Percentiles rank a stretch among this genome's conserved stretches.
These are phyloP conservation scores for Mimosa bimucronata DNA, from an alignment of 306 rosid genomes.

Conservation along the genomic window DNA sequence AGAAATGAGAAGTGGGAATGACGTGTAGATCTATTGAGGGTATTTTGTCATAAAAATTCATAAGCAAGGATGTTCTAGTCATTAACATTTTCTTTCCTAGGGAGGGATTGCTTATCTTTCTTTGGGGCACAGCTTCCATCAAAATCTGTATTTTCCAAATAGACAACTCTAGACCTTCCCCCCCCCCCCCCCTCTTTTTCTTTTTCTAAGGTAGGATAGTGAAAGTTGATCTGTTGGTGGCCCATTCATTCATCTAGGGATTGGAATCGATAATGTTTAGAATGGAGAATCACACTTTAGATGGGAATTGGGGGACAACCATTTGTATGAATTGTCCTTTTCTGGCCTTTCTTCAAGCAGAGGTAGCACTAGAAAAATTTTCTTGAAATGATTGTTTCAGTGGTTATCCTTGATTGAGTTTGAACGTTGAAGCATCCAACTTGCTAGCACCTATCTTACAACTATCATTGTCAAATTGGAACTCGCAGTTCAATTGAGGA, in stretches of 20 bases:
- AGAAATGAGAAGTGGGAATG: neutral
- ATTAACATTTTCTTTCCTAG: neutral
- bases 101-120: neutral
- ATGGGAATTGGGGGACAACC: constrained; percentile 1
- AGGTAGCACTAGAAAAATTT: neutral
- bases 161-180: neutral
- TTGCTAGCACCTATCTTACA: constrained; percentile 4
- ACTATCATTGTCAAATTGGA: neutral
- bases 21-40: too few relatives aligned
- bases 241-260: constrained; percentile 6
- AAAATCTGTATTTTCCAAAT: neutral
- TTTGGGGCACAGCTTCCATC: neutral
- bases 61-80: neutral
- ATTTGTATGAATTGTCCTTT: constrained; percentile 17
- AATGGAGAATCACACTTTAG: constrained; percentile 7
- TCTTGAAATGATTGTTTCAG: constrained; percentile 16
- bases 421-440: neutral
- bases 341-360: neutral
- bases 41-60: neutral
- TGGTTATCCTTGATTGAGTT: constrained; percentile 25
- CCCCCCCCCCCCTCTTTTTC: neutral
- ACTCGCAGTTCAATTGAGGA: constrained; percentile 19
- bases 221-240: neutral
- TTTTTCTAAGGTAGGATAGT: neutral
- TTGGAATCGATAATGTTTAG: constrained; percentile 15